Percentiles rank a stretch among this genome's conserved stretches.
Evolutionary conservation across 2,329 filamentous ascomycete genomes (phyloP).

Genomic region (Exophiala sp.): DNA sequence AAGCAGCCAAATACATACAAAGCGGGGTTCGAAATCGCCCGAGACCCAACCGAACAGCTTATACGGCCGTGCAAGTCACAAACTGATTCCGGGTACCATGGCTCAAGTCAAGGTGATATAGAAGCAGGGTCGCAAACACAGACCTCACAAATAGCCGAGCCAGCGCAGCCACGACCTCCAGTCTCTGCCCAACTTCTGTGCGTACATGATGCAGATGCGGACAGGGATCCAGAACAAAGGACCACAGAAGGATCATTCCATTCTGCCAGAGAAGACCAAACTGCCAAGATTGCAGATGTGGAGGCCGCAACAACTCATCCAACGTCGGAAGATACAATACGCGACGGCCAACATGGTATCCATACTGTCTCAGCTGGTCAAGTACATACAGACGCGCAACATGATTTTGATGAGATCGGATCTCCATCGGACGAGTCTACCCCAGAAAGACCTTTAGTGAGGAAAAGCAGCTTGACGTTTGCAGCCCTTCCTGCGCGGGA

Average conservation of each 20-base stretch:
- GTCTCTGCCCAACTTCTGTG: slow-evolving; percentile 15
- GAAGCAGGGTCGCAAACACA: slow-evolving; percentile 32
- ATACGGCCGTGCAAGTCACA: slow-evolving; percentile 37
- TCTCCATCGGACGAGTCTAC: slow-evolving; percentile 45
- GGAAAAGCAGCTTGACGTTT: slow-evolving; percentile 94
- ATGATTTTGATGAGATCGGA: slow-evolving; percentile 41
- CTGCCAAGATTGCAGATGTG: slow-evolving; percentile 30
- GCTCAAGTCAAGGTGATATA: slow-evolving; percentile 39
- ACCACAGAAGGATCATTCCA: slow-evolving; percentile 44
- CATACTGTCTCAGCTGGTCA: not conserved
- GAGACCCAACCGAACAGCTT: slow-evolving; percentile 32
- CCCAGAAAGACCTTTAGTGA: slow-evolving; percentile 59
- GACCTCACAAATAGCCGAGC: not conserved
- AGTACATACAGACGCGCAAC: slow-evolving; percentile 33
- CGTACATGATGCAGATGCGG: slow-evolving; percentile 34
- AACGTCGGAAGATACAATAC: slow-evolving; percentile 34
- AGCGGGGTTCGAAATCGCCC: slow-evolving; percentile 31
- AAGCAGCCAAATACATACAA: slow-evolving; percentile 35
- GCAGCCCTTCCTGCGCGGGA: slow-evolving; percentile 87
- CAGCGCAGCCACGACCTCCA: slow-evolving; percentile 11
- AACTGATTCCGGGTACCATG: slow-evolving; percentile 46
- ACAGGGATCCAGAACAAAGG: slow-evolving; percentile 32
- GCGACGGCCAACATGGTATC: slow-evolving; percentile 6
- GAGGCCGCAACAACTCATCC: slow-evolving; percentile 13
- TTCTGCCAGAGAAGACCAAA: slow-evolving; percentile 37